Conservation (phyloP, 2,329 filamentous ascomycete species). For the Xylaria sp. region DNA sequence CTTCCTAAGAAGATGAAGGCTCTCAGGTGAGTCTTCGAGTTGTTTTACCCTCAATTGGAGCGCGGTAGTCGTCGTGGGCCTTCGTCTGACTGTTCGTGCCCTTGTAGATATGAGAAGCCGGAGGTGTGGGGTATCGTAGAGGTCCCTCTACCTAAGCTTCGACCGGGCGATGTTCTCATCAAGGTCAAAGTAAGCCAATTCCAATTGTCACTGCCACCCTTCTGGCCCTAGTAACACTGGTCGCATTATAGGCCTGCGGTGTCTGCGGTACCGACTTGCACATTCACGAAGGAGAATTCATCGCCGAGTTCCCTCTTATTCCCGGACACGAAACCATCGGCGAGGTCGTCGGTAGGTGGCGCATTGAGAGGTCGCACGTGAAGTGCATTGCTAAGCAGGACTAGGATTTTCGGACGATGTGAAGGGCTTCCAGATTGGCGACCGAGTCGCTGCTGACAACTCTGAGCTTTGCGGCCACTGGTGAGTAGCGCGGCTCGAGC, state of each 20-base stretch:
- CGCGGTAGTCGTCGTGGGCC: neutral
- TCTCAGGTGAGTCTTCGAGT: conserved; percentile 61
- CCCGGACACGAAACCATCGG: conserved; percentile 77
- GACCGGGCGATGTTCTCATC: conserved; percentile 70
- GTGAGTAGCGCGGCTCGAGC: conserved; percentile 35
- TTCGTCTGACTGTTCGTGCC: conserved; percentile 21
- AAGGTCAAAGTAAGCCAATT: conserved; percentile 68
- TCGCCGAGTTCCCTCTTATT: conserved; percentile 71
- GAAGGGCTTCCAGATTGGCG: conserved; percentile 68
- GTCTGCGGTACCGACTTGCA: conserved; percentile 58
- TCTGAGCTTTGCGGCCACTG: conserved; percentile 76
- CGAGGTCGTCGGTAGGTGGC: conserved; percentile 63
- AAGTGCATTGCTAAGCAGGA: conserved; percentile 24
- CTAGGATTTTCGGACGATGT: conserved; percentile 60
- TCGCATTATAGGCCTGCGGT: conserved; percentile 47
- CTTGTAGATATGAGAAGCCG: conserved; percentile 68
- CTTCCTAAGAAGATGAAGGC: conserved; percentile 62
- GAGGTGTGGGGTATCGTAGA: conserved; percentile 70
- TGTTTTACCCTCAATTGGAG: conserved; percentile 8
- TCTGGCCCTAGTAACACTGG: conserved; percentile 33
- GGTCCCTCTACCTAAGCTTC: conserved; percentile 69
- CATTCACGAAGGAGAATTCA: conserved; percentile 76
- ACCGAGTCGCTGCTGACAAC: conserved; percentile 73
- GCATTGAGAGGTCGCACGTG: neutral
- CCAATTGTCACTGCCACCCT: neutral